These are phyloP conservation scores for Xylaria sp. DNA, from an alignment of 2,329 filamentous ascomycete species.

Conservation along the genomic window DNA sequence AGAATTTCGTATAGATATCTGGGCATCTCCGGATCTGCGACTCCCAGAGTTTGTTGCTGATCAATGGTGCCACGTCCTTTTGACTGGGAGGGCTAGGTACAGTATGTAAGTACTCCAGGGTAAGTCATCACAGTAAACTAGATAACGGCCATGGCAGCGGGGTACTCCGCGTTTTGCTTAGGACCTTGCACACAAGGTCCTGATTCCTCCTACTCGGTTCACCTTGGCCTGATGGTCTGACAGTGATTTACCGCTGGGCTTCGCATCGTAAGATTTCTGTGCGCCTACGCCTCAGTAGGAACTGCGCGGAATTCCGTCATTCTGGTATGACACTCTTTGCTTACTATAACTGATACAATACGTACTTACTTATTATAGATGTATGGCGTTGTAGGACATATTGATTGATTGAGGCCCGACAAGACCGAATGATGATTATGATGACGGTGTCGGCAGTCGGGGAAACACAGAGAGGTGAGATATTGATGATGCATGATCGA, in stretches of 20 bases:
- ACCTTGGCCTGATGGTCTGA: conserved; percentile 1
- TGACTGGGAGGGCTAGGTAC: not conserved
- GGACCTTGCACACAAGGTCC: not conserved
- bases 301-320: conserved; percentile 1
- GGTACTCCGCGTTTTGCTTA: conserved; percentile 15
- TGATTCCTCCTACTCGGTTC: too few relatives aligned
- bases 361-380: not conserved
- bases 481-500: too few relatives aligned
- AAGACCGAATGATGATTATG: not conserved
- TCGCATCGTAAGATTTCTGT: conserved; percentile 10
- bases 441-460: not conserved
- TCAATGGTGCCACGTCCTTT: conserved; percentile 7
- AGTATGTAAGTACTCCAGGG: not conserved
- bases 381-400: not conserved
- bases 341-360: not conserved
- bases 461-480: not conserved
- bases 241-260: not conserved
- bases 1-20: conserved; percentile 1
- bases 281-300: not conserved
- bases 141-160: not conserved
- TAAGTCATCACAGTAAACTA: too few relatives aligned
- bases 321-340: not conserved
- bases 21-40: not conserved
- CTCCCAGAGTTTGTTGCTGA: not conserved
- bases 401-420: not conserved